Conservation (phyloP, 2,329 filamentous ascomycete genomes). For the Pseudofabraea citricarpa region DNA sequence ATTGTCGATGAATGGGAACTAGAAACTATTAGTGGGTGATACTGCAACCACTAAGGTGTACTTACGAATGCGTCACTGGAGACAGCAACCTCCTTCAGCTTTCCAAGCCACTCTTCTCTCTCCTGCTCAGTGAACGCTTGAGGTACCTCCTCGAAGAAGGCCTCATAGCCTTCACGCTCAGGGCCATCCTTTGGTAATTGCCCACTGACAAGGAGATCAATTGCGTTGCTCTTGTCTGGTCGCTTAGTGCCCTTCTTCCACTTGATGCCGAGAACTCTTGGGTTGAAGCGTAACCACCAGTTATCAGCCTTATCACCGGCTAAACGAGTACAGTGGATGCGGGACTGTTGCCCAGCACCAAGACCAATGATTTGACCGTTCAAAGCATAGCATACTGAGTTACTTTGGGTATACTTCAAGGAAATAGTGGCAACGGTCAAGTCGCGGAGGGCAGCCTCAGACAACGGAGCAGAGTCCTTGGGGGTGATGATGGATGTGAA, state of each 20-base stretch:
- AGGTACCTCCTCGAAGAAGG: conserved; percentile 86
- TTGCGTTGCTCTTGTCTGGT: conserved; percentile 96
- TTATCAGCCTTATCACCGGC: conserved; percentile 98
- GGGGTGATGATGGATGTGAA: conserved; percentile 85
- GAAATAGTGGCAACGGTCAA: conserved; percentile 94
- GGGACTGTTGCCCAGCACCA: conserved; percentile 92
- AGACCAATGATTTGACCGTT: conserved; percentile 93
- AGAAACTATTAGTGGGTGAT: conserved; percentile 1
- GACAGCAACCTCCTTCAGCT: conserved; percentile 77
- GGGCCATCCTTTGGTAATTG: conserved; percentile 78
- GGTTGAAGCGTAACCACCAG: conserved; percentile 99
- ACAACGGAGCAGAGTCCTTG: conserved; percentile 67
- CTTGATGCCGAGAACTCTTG: conserved; percentile 78
- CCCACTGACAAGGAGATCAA: conserved; percentile 89
- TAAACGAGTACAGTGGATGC: conserved; percentile 96
- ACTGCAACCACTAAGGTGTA: conserved; percentile 23
- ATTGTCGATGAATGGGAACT: conserved; percentile 99
- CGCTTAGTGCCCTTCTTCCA: conserved; percentile 98
- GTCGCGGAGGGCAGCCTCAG: conserved; percentile 80
- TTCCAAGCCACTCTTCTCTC: conserved; percentile 77
- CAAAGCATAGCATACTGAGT: conserved; percentile 95
- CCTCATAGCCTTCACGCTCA: conserved; percentile 83
- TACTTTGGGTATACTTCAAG: conserved; percentile 97
- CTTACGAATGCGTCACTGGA: conserved; percentile 94
- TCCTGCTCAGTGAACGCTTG: conserved; percentile 77